Base-by-base conservation (phyloP, 768 basidiomycete genomes). In the Infundibulicybe gibba region DNA sequence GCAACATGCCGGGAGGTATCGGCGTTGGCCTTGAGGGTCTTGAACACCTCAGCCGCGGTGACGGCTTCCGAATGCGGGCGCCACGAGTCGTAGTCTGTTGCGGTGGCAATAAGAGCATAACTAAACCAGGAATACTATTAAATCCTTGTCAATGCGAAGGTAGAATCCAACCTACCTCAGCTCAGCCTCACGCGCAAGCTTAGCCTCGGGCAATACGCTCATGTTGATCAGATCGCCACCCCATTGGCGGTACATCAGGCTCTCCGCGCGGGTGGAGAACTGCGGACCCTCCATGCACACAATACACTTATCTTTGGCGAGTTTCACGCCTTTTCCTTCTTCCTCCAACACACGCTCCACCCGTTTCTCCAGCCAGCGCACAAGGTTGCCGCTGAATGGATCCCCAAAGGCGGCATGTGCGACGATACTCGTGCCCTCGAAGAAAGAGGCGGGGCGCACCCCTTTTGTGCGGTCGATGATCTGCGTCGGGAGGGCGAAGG, bases 251-350 rank as follows among this genome's bases (percentile, higher is more conserved):
- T 97, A 97, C 94, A 97, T 93, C 57, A 79, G 57, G 59, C 90
- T 94, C 77, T 99, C 95, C 14, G 95, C 95, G 32, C 95, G 73
- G n/a, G 95, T 99, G 46, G 93, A 95, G 74, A 99, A 99, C 67
- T 94, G 93, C 30, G 90, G 90, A 41, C 94, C 94, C 62, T 98
- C 94, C 92, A 98, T 98, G 61, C 91, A 94, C 41, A 98, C 86
- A 48, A 97, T 80, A 15, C 83, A 87, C 74, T 86, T 93, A 21
- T 81, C 86, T 43, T 79, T 82, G 65, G 93, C 90, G 45, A 98
- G 65, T 66, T 79, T 70, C 32, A 85, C 81, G 1, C 74, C 77
- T 9, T 73, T 64, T 2, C 83, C 85, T 32, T 82, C 75, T 21
- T 68, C 68, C 5, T 70, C 76, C 44, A 94, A 64, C 32, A 80